Percentiles rank a stretch among this genome's conserved stretches.
phyloP scores from a whole-genome alignment of 75 land plant species.

The Sequoia sempervirens region DNA sequence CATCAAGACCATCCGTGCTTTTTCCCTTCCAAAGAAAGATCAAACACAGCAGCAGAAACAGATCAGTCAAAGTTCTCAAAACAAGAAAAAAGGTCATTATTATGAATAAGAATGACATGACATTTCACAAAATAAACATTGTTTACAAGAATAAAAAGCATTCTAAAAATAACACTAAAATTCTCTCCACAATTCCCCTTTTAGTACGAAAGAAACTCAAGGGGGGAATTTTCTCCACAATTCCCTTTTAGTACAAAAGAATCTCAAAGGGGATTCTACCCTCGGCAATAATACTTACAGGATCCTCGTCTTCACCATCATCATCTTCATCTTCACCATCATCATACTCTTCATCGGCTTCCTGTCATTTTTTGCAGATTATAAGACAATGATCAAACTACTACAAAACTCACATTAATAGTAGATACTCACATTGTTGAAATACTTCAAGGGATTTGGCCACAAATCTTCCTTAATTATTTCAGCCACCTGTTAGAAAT shows the following conservation, averaged over 20 bases:
- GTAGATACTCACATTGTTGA: slow-evolving; percentile 67
- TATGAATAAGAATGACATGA: not conserved
- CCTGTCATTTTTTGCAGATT: slow-evolving; percentile 22
- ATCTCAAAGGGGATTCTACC: not conserved
- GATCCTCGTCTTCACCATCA: slow-evolving; percentile 57
- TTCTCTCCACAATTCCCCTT: not conserved
- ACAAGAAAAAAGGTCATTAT: not conserved
- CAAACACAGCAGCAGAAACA: not conserved
- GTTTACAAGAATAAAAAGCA: not conserved
- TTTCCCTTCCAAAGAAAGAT: slow-evolving; percentile 21
- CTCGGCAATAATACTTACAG: slow-evolving; percentile 15
- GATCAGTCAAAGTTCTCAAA: not conserved
- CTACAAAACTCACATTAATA: not conserved
- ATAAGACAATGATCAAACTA: not conserved
- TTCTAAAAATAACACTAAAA: not conserved
- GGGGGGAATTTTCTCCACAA: too few species aligned
- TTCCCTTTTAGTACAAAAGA: not conserved
- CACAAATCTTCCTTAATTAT: slow-evolving; percentile 93
- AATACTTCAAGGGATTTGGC: slow-evolving; percentile 92
- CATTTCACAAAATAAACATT: not conserved
- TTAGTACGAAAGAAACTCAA: not conserved
- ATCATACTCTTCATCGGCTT: slow-evolving; percentile 58
- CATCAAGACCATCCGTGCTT: slow-evolving; percentile 44
- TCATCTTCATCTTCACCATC: slow-evolving; percentile 53
- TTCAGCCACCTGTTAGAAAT: slow-evolving; percentile 69